Evolutionary conservation across 2,329 filamentous ascomycete species (phyloP).

Genomic region (Claviceps arundinis): DNA sequence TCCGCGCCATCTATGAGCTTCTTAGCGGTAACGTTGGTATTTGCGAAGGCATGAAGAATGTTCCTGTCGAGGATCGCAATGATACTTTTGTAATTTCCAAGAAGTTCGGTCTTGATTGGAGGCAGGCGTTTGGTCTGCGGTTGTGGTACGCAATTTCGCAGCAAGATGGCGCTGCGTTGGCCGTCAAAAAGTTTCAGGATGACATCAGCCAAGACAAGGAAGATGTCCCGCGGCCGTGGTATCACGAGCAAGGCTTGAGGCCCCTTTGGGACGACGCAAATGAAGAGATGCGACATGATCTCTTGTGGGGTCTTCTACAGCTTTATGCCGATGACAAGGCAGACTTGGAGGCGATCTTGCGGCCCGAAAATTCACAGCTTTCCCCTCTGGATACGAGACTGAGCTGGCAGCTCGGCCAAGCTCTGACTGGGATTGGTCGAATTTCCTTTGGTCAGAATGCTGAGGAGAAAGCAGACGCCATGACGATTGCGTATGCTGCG

Average conservation of each 20-base stretch:
- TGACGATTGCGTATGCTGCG: conserved; percentile 51
- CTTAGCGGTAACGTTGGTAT: conserved; percentile 77
- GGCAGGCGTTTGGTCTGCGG: conserved; percentile 80
- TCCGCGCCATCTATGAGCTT: conserved; percentile 81
- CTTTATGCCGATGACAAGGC: conserved; percentile 52
- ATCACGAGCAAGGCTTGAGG: conserved; percentile 44
- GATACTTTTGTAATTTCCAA: conserved; percentile 71
- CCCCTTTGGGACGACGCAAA: conserved; percentile 48
- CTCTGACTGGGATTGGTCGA: conserved; percentile 39
- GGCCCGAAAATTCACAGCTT: conserved; percentile 63
- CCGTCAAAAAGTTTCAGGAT: conserved; percentile 58
- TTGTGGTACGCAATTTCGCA: conserved; percentile 73
- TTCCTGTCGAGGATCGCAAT: conserved; percentile 65
- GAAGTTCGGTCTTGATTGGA: conserved; percentile 81
- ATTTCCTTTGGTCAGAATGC: conserved; percentile 40
- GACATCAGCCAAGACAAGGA: conserved; percentile 63
- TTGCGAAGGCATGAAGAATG: conserved; percentile 62
- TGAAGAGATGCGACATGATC: conserved; percentile 51
- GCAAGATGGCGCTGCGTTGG: conserved; percentile 55
- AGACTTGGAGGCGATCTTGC: conserved; percentile 56
- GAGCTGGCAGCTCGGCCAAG: conserved; percentile 72
- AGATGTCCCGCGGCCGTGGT: conserved; percentile 59
- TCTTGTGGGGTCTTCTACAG: conserved; percentile 78
- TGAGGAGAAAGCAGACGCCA: conserved; percentile 49
- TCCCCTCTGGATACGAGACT: conserved; percentile 64